Evolutionary conservation across 2,329 filamentous ascomycete species (phyloP).

Genomic region (Botrytis sinoallii): DNA sequence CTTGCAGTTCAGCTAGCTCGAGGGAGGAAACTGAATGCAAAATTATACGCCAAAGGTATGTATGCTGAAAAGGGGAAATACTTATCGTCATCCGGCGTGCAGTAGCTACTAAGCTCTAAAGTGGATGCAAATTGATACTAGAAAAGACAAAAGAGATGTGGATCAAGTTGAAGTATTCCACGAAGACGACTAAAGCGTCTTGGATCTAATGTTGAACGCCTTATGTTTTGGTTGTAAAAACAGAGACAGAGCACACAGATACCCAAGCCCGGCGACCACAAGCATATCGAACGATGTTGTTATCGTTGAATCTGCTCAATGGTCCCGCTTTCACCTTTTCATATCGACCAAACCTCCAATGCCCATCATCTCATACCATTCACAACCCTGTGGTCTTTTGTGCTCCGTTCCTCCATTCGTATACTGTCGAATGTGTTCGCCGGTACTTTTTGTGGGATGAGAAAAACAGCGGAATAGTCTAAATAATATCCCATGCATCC

Average conservation of each 20-base stretch:
- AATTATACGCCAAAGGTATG: neutral
- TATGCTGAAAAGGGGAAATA: conserved; percentile 12
- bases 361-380: conserved; percentile 17
- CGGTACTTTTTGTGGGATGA: conserved; percentile 8
- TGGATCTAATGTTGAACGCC: conserved; percentile 76
- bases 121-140: conserved; percentile 20
- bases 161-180: conserved; percentile 66
- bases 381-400: neutral
- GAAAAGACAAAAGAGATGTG: conserved; percentile 41
- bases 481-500: conserved; percentile 93
- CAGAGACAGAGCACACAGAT: conserved; percentile 67
- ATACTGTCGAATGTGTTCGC: conserved; percentile 14
- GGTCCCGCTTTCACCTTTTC: conserved; percentile 40
- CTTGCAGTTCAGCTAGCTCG: conserved; percentile 6
- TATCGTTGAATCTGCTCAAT: conserved; percentile 53
- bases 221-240: conserved; percentile 83
- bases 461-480: conserved; percentile 38
- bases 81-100: conserved; percentile 15
- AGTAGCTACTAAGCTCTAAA: conserved; percentile 20
- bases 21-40: neutral
- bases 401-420: neutral
- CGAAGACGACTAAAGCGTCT: conserved; percentile 58
- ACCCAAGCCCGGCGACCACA: conserved; percentile 55
- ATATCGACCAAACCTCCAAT: conserved; percentile 32
- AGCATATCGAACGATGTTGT: conserved; percentile 64